Base-by-base conservation (phyloP, 208 protist genomes). In the Crithidia bombi region DNA sequence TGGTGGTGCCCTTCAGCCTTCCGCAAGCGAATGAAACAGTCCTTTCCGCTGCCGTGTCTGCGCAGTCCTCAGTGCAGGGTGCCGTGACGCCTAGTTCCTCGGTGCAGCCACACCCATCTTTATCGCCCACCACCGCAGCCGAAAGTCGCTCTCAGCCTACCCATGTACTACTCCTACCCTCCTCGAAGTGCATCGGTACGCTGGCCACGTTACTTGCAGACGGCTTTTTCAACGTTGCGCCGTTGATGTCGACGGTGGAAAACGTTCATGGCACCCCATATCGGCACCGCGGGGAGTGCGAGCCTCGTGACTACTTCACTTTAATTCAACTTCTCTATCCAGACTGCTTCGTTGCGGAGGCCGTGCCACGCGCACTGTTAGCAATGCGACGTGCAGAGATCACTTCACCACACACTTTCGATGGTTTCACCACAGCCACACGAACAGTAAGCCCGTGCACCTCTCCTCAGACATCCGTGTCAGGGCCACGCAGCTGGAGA, bases 261-360 rank as follows among this genome's bases (percentile, higher is more conserved):
- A 75, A 78, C 30, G 25, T 63, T 7, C 49, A 46, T 14, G 30
- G 32, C 19, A 50, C 61, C 41, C 51, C 36, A 0, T 81, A 65
- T 47, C 58, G 57, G 32, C 49, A 57, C 26, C 57, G 69, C 21
- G 67, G 68, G 21, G 87, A 95, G 51, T 81, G 77, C 28, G 59
- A 78, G 19, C 65, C 59, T 15, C 79, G 82, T n/a, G 86, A 93
- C 28, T 59, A 77, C 26, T 84, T 95, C 35, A 78, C 79, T 0
- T 58, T 91, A 5, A 73, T 87, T 5, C 64, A 77, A 21, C 63
- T 95, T 28, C 66, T 95, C 12, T 95, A 88, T 50, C 81, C 90
- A 2, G 90, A 95, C 38, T 93, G 87, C 64, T 89, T 93, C 49
- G 64, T 79, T 9, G 67, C 73, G 10, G 65, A 66, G 26, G 62